Percentiles rank a stretch among this genome's conserved stretches.
These are phyloP conservation scores for Beauveria rudraprayagi DNA, from an alignment of 2,329 filamentous ascomycete species.

Conservation along the genomic window DNA sequence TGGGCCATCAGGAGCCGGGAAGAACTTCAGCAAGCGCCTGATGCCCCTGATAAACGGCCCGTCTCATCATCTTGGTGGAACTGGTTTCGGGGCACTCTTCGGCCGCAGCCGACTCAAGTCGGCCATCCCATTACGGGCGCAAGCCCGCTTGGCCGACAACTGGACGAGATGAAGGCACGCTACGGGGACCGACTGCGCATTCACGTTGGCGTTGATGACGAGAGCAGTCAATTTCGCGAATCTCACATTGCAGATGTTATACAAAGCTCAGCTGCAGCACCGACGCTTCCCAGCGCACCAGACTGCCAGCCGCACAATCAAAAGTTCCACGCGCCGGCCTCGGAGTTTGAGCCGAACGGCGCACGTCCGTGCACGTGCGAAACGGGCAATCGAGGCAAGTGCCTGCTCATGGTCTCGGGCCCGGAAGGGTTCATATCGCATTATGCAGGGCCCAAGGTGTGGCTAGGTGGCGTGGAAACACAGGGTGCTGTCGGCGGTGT, in stretches of 20 bases:
- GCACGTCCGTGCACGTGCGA: conserved; percentile 13
- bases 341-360: conserved; percentile 9
- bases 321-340: conserved; percentile 1
- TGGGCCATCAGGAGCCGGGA: conserved; percentile 66
- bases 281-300: not conserved
- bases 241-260: conserved; percentile 36
- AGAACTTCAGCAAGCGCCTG: conserved; percentile 34
- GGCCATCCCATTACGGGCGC: conserved; percentile 18
- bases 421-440: conserved; percentile 82
- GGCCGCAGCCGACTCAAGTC: conserved; percentile 15
- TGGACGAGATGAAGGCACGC: conserved; percentile 52
- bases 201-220: conserved; percentile 75
- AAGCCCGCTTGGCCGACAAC: conserved; percentile 50
- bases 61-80: conserved; percentile 19
- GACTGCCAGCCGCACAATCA: conserved; percentile 10
- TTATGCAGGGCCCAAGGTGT: conserved; percentile 72
- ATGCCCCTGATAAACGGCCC: not conserved
- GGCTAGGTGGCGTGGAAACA: conserved; percentile 61
- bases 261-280: not conserved
- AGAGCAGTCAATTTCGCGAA: conserved; percentile 57
- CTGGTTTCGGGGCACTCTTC: conserved; percentile 13
- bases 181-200: conserved; percentile 53
- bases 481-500: conserved; percentile 70
- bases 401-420: conserved; percentile 76
- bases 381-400: conserved; percentile 33